phyloP scores from a whole-genome alignment of 768 basidiomycete species.

The Neoboletus brunneissimus region DNA sequence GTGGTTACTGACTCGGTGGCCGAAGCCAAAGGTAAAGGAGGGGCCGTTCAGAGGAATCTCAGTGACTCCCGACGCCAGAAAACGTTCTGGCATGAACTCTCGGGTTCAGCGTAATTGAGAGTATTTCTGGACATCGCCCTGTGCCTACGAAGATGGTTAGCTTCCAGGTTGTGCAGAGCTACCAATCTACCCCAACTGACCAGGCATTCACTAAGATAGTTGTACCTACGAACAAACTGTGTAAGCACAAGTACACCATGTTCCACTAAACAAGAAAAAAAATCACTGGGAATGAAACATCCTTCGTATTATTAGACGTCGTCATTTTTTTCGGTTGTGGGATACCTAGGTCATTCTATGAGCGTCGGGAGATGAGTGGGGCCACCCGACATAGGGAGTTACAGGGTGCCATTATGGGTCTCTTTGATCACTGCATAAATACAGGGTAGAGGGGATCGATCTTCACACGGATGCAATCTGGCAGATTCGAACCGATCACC shows the following conservation, averaged over 20 bases:
- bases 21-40: constrained; percentile 30
- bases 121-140: constrained; percentile 36
- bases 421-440: constrained; percentile 7
- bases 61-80: constrained; percentile 4
- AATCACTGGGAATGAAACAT: constrained; percentile 45
- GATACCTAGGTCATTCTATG: constrained; percentile 8
- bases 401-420: too few species aligned
- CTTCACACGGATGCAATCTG: constrained; percentile 17
- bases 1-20: constrained; percentile 32
- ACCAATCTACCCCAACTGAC: background rate
- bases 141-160: background rate
- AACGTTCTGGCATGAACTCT: constrained; percentile 35
- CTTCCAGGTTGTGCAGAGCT: too few species aligned
- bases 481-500: constrained; percentile 2
- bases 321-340: constrained; percentile 33
- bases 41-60: background rate
- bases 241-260: background rate
- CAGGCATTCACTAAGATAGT: constrained; percentile 3
- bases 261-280: background rate
- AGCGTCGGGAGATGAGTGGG: background rate
- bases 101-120: constrained; percentile 32
- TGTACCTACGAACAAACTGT: background rate
- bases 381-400: constrained; percentile 4
- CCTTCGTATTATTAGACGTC: constrained; percentile 36
- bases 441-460: constrained; percentile 10